These are phyloP conservation scores for Talaromyces sp. DNA, from an alignment of 2,329 filamentous ascomycete species.

Conservation along the genomic window DNA sequence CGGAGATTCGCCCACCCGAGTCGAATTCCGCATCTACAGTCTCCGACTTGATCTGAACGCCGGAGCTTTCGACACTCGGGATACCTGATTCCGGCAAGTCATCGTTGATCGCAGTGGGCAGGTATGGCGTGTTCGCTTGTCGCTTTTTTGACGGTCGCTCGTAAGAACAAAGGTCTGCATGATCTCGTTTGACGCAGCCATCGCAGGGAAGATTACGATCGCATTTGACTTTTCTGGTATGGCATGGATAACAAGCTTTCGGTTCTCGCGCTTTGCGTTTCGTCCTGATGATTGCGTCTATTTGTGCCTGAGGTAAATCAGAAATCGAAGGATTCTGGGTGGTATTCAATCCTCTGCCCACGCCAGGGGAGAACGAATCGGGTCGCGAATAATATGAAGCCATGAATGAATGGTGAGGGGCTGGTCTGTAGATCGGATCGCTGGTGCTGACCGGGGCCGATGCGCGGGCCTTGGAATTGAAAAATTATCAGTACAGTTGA, in stretches of 20 bases:
- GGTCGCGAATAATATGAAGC: constrained; percentile 15
- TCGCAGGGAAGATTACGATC: constrained; percentile 50
- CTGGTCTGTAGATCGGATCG: not conserved
- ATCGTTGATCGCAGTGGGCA: not conserved
- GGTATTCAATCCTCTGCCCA: constrained; percentile 7
- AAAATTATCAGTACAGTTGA: not conserved
- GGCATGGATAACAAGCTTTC: constrained; percentile 47
- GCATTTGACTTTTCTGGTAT: constrained; percentile 49
- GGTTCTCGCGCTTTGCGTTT: constrained; percentile 45
- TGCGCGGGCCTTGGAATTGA: not conserved
- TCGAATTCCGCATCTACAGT: constrained; percentile 18
- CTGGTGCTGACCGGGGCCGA: not conserved
- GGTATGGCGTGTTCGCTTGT: constrained; percentile 25
- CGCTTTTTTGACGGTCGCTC: constrained; percentile 49
- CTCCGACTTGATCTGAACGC: constrained; percentile 17
- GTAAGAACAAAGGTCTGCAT: constrained; percentile 49
- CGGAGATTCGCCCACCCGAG: constrained; percentile 31
- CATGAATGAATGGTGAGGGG: constrained; percentile 7
- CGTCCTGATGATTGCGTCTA: constrained; percentile 39
- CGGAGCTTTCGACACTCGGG: constrained; percentile 5
- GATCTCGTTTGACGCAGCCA: constrained; percentile 49
- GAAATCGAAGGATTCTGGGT: constrained; percentile 21
- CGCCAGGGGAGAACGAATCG: constrained; percentile 17
- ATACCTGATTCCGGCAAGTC: constrained; percentile 1
- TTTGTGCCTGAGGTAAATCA: constrained; percentile 36